Conservation (phyloP, 83 land plant species). For the Thuja plicata region DNA sequence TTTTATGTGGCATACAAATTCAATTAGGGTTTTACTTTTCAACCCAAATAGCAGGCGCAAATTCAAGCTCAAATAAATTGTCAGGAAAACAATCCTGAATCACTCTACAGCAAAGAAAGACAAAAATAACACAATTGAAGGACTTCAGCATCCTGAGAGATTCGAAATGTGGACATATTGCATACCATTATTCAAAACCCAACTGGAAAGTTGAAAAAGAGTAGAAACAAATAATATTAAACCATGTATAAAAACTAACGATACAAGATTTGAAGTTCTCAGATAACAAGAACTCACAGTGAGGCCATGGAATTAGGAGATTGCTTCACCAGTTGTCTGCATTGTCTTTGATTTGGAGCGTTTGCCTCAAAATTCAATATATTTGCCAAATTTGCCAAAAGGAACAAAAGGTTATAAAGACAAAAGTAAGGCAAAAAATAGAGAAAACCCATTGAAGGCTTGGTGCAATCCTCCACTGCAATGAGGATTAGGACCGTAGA, state of each 20-base stretch:
- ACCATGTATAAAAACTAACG: neutral
- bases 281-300: neutral
- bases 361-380: neutral
- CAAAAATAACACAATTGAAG: neutral
- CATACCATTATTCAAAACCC: neutral
- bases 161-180: neutral
- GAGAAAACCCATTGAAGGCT: too few relatives aligned
- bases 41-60: neutral
- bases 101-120: neutral
- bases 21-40: neutral
- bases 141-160: neutral
- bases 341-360: neutral
- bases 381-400: neutral
- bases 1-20: neutral
- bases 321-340: neutral
- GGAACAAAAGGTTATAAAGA: neutral
- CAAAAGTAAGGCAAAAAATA: too few relatives aligned
- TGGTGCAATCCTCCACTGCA: neutral
- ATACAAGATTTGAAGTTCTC: neutral
- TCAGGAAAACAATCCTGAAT: neutral
- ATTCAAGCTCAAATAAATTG: neutral
- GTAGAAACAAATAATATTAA: neutral
- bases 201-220: neutral
- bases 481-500: constrained; percentile 51
- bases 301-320: neutral